A percentile compares a stretch with the other conserved stretches of the same genome.
Conservation (phyloP, 2,329 filamentous ascomycete genomes). For the Calonectria multiphialidica region DNA sequence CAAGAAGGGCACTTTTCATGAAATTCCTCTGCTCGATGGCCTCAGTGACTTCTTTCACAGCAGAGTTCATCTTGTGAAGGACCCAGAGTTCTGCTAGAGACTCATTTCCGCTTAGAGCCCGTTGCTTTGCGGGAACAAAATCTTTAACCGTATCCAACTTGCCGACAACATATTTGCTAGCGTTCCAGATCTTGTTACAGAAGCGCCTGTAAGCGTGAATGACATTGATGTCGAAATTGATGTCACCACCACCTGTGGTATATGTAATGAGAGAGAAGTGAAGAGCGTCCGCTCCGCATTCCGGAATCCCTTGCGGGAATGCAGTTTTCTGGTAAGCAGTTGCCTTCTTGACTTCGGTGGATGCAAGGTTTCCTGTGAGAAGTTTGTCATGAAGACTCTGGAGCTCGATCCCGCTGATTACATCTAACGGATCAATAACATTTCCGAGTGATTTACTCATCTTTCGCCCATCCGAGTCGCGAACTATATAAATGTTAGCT, state of each 20-base stretch:
- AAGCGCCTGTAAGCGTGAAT: conserved; percentile 95
- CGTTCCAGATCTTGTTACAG: conserved; percentile 97
- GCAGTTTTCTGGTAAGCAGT: conserved; percentile 94
- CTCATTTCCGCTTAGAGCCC: conserved; percentile 49
- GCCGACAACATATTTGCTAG: conserved; percentile 92
- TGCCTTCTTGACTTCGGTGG: conserved; percentile 85
- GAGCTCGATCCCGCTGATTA: conserved; percentile 88
- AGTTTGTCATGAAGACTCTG: conserved; percentile 86
- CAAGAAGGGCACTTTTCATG: conserved; percentile 75
- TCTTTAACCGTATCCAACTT: conserved; percentile 70
- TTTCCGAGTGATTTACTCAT: conserved; percentile 98
- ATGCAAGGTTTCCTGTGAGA: conserved; percentile 82
- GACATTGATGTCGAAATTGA: conserved; percentile 90
- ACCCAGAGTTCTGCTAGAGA: conserved; percentile 65
- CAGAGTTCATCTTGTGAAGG: conserved; percentile 81
- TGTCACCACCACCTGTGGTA: conserved; percentile 72
- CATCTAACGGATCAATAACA: conserved; percentile 93
- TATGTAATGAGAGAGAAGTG: conserved; percentile 84
- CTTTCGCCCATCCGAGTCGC: conserved; percentile 93
- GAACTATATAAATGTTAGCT: conserved; percentile 73
- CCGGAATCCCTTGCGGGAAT: conserved; percentile 93
- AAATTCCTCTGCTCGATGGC: conserved; percentile 78
- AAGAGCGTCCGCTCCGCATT: conserved; percentile 92
- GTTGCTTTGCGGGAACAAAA: conserved; percentile 69
- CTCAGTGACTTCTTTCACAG: conserved; percentile 78